phyloP scores from a whole-genome alignment of 2,329 filamentous ascomycete genomes.

The Hymenoscyphus occultus region DNA sequence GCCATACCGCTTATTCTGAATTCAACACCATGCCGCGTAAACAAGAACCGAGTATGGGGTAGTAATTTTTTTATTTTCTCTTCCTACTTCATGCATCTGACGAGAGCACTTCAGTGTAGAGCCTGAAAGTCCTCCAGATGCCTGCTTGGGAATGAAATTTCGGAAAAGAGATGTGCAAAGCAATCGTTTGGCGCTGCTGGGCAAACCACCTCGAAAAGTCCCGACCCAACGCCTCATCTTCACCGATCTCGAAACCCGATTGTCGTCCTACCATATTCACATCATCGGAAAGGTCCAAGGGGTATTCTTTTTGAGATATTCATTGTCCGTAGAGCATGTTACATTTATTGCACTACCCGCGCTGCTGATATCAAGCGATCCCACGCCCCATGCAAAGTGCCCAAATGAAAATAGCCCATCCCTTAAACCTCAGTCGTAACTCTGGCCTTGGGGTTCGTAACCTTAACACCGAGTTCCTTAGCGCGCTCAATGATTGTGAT shows the following conservation, averaged over 20 bases:
- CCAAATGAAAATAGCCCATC: conserved; percentile 32
- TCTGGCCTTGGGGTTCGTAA: conserved; percentile 99
- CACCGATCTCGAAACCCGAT: neutral
- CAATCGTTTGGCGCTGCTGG: conserved; percentile 7
- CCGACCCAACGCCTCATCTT: conserved; percentile 10
- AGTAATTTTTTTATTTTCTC: neutral
- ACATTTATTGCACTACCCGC: conserved; percentile 33
- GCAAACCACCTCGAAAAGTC: neutral
- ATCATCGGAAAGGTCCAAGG: neutral
- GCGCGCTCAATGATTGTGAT: conserved; percentile 96
- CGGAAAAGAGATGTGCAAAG: neutral
- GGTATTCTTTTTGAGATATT: conserved; percentile 26
- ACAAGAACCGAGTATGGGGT: neutral
- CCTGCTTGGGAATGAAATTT: neutral
- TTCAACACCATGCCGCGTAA: neutral
- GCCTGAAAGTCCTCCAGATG: neutral
- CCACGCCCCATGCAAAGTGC: conserved; percentile 35
- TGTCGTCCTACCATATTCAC: neutral
- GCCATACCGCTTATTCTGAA: neutral
- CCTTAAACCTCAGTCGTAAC: conserved; percentile 87
- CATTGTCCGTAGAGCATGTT: conserved; percentile 37
- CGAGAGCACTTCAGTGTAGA: neutral
- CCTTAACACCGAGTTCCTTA: conserved; percentile 98
- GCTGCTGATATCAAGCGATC: conserved; percentile 36
- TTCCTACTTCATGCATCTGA: conserved; percentile 1